A percentile compares a stretch with the other conserved stretches of the same genome.
phyloP scores from a whole-genome alignment of 2,329 filamentous ascomycete species.

The Sporothrix brasiliensis region DNA sequence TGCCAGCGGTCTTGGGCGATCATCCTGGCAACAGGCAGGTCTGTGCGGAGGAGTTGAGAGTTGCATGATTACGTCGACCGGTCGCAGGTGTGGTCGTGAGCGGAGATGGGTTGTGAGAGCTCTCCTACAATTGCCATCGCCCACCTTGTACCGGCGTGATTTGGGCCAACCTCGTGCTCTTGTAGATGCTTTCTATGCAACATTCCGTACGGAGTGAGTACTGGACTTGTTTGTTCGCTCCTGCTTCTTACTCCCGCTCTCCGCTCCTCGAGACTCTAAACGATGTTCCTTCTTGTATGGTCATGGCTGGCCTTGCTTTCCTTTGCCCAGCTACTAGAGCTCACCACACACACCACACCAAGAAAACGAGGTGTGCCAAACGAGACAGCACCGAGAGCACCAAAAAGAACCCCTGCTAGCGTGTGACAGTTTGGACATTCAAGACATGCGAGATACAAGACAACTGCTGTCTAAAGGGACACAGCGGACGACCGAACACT shows the following conservation, averaged over 20 bases:
- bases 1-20: constrained; percentile 18
- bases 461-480: not conserved
- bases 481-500: not conserved
- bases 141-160: not conserved
- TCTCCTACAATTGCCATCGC: not conserved
- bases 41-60: constrained; percentile 15
- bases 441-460: not conserved
- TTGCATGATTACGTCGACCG: not conserved
- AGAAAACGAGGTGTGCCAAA: not conserved
- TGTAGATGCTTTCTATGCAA: too few species aligned
- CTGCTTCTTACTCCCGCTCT: not conserved
- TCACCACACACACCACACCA: not conserved
- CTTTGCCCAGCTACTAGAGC: not conserved
- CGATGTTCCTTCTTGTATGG: too few species aligned
- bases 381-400: not conserved
- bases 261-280: too few species aligned
- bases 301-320: not conserved
- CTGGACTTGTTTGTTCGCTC: not conserved
- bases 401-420: not conserved
- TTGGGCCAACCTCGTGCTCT: not conserved
- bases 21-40: not conserved
- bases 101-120: not conserved
- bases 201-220: too few species aligned
- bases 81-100: too few species aligned
- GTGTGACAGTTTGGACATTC: not conserved